Evolutionary conservation across 805 yeast genomes (phyloP).

Genomic region (Cyberlindnera meyerae): DNA sequence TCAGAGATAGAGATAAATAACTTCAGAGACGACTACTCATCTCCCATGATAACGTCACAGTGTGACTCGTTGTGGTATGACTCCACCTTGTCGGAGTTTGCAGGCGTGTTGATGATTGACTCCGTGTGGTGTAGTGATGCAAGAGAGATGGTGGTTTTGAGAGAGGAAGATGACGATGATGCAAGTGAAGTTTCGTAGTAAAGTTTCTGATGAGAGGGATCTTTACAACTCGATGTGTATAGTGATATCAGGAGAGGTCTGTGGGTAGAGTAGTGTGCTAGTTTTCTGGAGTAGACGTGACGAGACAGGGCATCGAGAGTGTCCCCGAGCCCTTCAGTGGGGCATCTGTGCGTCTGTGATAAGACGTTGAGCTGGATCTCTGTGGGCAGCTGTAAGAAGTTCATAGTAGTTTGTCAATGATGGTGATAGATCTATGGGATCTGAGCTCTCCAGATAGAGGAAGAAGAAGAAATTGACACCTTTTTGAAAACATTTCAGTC

Average conservation of each 20-base stretch:
- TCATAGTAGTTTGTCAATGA: background rate
- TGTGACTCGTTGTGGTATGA: conserved; percentile 6
- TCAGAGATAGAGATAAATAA: conserved; percentile 5
- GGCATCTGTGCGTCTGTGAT: conserved; percentile 8
- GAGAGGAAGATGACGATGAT: background rate
- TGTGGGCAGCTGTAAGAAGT: conserved; percentile 7
- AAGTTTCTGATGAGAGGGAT: conserved; percentile 4
- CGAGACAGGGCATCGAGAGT: background rate
- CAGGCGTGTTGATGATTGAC: conserved; percentile 3
- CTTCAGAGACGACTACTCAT: conserved; percentile 2
- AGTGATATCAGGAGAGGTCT: conserved; percentile 6
- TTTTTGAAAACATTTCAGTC: no score
- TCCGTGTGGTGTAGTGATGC: conserved; percentile 8
- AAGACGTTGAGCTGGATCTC: conserved; percentile 9
- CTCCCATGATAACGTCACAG: conserved; percentile 6
- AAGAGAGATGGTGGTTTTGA: background rate
- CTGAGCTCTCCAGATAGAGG: no score
- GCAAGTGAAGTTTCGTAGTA: conserved; percentile 8
- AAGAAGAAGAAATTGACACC: no score
- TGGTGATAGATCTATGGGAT: no score
- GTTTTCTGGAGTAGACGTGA: conserved; percentile 4
- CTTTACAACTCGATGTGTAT: conserved; percentile 6
- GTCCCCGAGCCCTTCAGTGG: conserved; percentile 1
- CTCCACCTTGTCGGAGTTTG: conserved; percentile 2
- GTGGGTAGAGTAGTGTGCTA: conserved; percentile 3